Evolutionary conservation across 176 grass and related monocot species (phyloP), one percentile per base, ranked within the genome.

Genomic region (Chrysopogon serrulatus): DNA sequence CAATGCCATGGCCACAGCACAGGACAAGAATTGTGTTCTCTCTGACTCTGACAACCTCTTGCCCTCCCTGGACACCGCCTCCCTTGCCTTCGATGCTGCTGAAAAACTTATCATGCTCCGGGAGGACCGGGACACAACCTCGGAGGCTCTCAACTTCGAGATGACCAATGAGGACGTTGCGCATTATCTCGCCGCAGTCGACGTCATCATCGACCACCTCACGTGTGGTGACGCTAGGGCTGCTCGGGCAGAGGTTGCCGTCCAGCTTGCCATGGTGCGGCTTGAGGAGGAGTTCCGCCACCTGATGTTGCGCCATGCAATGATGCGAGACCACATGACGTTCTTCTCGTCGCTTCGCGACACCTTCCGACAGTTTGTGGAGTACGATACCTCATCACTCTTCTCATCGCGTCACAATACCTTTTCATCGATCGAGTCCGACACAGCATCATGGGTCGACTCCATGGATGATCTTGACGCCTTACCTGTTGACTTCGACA

Each of bases 211-310:
- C 3, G 84, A 85, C 17, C 77, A 80, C 65, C 71, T 81, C 26
- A 44, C 86, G 6, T 62, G 48, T 53, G 60, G 77, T 19, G 82
- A 31, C 26, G 61, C 75, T 37, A 62, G 36, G n/a, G 34, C 36
- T 41, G 72, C 72, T 27, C 54, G 79, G 7, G 89, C 91, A 5
- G 88, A 85, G 1, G 86, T 80, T 68, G 83, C 82, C 37, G 85
- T 97, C 6, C 94, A 97, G 86, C 88, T 94, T 65, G 88, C 92
- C 53, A 97, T 97, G 95, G 71, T 86, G 37, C 88, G 92, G 4
- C 86, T 97, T 60, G 92, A 94, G 87, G 95, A 97, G 87, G 92
- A 92, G 79, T 86, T 97, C 74, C 88, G 87, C 28, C 88, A 90
- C 33, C 88, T 92, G 61, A 90, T 97, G 81, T 53, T 94, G 54